Evolutionary conservation across 2,329 filamentous ascomycete species (phyloP).

Genomic region (Aspergillus sp.): DNA sequence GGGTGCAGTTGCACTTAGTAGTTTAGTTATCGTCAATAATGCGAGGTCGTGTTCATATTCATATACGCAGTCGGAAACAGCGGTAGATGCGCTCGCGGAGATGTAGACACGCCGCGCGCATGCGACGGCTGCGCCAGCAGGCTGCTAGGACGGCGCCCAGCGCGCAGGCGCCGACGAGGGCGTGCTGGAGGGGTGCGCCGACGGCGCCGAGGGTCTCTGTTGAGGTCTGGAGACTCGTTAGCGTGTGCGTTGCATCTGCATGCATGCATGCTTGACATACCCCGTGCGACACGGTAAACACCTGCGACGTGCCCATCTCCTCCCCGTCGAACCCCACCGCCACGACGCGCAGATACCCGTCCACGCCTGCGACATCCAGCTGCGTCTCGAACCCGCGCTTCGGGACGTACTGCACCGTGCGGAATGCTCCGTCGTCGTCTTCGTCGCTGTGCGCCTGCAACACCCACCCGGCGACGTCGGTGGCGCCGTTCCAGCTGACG

Average conservation of each 20-base stretch:
- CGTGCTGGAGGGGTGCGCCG: conserved; percentile 1
- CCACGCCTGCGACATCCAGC: conserved; percentile 21
- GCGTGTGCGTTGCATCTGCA: neutral
- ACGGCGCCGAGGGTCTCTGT: no score
- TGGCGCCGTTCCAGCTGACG: conserved; percentile 39
- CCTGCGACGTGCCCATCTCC: conserved; percentile 19
- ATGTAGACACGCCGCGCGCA: no score
- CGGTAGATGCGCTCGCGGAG: no score
- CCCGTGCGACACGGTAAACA: conserved; percentile 4
- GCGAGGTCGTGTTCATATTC: no score
- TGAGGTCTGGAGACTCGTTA: neutral
- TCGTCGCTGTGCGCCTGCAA: conserved; percentile 17
- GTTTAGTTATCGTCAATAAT: neutral
- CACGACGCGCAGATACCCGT: conserved; percentile 18
- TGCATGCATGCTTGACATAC: neutral
- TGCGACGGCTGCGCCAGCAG: conserved; percentile 3
- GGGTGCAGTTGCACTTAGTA: no score
- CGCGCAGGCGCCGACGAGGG: conserved; percentile 7
- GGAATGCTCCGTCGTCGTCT: conserved; percentile 8
- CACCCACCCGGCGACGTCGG: conserved; percentile 32
- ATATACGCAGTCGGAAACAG: no score
- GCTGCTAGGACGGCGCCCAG: conserved; percentile 7
- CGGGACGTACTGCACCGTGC: conserved; percentile 20
- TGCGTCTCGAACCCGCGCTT: conserved; percentile 30
- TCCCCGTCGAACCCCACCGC: conserved; percentile 20